Evolutionary conservation across 192 early-diverging fungal genomes (phyloP).

Genomic region (Coemansia sp.): DNA sequence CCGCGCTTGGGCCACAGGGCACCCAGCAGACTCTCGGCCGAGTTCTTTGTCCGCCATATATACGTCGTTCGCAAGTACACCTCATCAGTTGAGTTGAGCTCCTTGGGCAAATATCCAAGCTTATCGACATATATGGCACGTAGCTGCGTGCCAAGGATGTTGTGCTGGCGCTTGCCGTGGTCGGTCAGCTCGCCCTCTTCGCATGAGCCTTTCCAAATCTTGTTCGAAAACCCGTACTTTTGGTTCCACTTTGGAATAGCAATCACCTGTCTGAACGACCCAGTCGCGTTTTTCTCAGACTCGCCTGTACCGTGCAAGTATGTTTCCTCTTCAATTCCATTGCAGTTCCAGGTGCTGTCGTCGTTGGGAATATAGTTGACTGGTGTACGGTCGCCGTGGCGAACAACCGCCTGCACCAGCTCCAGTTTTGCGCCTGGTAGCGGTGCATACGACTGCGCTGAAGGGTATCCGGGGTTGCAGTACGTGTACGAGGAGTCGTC

Average conservation of each 20-base stretch:
- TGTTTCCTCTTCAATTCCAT: conserved; percentile 28
- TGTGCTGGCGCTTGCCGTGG: conserved; percentile 55
- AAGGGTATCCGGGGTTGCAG: conserved; percentile 38
- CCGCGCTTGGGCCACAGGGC: conserved; percentile 47
- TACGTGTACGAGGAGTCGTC: conserved; percentile 37
- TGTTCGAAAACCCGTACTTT: conserved; percentile 39
- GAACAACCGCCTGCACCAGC: conserved; percentile 56
- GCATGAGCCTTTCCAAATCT: conserved; percentile 49
- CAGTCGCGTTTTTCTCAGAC: conserved; percentile 34
- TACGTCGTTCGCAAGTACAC: conserved; percentile 61
- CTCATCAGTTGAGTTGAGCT: conserved; percentile 29
- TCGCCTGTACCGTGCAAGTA: conserved; percentile 31
- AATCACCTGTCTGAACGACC: conserved; percentile 36
- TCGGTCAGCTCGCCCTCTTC: conserved; percentile 62
- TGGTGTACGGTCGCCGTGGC: conserved; percentile 58
- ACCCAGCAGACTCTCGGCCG: conserved; percentile 52
- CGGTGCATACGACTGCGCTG: conserved; percentile 17
- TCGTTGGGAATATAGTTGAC: conserved; percentile 40
- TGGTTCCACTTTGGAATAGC: conserved; percentile 44
- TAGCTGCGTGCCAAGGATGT: conserved; percentile 40
- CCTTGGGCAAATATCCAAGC: conserved; percentile 39
- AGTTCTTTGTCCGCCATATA: conserved; percentile 60
- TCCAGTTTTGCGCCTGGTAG: conserved; percentile 50
- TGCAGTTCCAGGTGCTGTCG: conserved; percentile 38
- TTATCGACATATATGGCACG: conserved; percentile 55